Conservation (phyloP, 495 filamentous ascomycete genomes). For the Bryoglossum gracile region DNA sequence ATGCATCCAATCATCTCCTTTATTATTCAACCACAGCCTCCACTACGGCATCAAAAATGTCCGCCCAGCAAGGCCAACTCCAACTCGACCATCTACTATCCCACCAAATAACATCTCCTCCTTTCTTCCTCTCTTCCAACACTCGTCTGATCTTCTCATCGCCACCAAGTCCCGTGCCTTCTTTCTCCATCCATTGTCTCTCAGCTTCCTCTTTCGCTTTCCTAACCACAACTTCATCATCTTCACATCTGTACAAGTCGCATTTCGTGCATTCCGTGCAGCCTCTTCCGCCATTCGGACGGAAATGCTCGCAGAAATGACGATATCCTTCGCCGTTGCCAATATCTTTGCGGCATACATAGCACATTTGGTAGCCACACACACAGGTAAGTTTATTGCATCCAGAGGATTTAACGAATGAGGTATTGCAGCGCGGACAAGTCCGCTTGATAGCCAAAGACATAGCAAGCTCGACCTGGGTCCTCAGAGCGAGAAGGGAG, state of each 20-base stretch:
- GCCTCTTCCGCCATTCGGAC: slow-evolving; percentile 59
- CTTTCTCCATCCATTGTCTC: slow-evolving; percentile 66
- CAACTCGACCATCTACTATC: slow-evolving; percentile 23
- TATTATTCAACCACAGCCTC: slow-evolving; percentile 33
- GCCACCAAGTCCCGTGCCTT: slow-evolving; percentile 43
- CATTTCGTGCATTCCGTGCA: slow-evolving; percentile 80
- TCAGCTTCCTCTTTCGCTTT: slow-evolving; percentile 76
- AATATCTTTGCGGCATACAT: slow-evolving; percentile 67
- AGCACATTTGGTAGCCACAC: slow-evolving; percentile 99
- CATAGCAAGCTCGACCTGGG: slow-evolving; percentile 82
- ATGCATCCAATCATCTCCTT: slow-evolving; percentile 20
- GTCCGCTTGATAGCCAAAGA: slow-evolving; percentile 92
- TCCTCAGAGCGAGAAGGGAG: slow-evolving; percentile 74
- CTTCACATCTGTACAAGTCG: slow-evolving; percentile 81
- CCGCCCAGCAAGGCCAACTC: slow-evolving; percentile 34
- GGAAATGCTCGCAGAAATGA: slow-evolving; percentile 95
- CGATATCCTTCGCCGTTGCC: slow-evolving; percentile 61
- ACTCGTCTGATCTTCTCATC: slow-evolving; percentile 35
- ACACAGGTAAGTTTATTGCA: slow-evolving; percentile 97
- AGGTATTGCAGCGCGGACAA: slow-evolving; percentile 81
- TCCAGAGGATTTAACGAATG: slow-evolving; percentile 84
- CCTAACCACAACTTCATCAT: slow-evolving; percentile 70
- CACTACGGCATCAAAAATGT: slow-evolving; percentile 39
- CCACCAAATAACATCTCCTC: slow-evolving; percentile 15
- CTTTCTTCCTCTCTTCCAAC: slow-evolving; percentile 18